phyloP scores from a whole-genome alignment of 2,329 filamentous ascomycete species.

The Fusarium redolens region DNA sequence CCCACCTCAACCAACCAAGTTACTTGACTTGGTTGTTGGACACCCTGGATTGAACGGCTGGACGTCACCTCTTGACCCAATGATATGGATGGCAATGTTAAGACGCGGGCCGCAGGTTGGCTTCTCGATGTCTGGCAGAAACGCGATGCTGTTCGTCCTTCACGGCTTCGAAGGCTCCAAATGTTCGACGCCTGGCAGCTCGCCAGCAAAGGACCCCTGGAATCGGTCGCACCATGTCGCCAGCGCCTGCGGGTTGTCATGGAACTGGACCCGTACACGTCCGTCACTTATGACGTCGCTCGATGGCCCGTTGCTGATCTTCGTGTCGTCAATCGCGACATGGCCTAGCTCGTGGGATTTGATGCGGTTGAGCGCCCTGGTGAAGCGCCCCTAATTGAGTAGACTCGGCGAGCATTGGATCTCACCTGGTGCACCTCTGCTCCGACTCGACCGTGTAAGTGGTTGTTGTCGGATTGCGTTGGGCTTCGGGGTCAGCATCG shows the following conservation, averaged over 20 bases:
- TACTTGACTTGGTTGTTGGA: no score
- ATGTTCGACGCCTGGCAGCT: neutral
- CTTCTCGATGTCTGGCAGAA: constrained; percentile 26
- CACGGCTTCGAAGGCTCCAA: constrained; percentile 1
- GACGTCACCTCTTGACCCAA: constrained; percentile 48
- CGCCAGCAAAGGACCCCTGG: constrained; percentile 16
- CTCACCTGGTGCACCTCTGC: no score
- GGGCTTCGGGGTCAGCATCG: no score
- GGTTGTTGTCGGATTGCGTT: no score
- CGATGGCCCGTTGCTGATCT: neutral
- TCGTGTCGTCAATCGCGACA: no score
- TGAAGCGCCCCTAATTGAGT: no score
- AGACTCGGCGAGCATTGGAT: no score
- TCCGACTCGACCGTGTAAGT: no score
- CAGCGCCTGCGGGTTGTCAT: constrained; percentile 43
- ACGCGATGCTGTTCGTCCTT: constrained; percentile 30
- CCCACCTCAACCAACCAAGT: no score
- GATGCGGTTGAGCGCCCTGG: no score
- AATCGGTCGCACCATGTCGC: constrained; percentile 42
- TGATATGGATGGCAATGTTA: constrained; percentile 42
- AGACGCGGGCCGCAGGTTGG: constrained; percentile 45
- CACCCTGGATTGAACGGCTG: constrained; percentile 72
- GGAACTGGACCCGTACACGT: constrained; percentile 47
- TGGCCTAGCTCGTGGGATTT: no score
- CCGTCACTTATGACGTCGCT: constrained; percentile 45